Percentiles rank a stretch among this genome's conserved stretches.
Conservation (phyloP, 306 rosid species). For the Casuarina cunninghamiana region DNA sequence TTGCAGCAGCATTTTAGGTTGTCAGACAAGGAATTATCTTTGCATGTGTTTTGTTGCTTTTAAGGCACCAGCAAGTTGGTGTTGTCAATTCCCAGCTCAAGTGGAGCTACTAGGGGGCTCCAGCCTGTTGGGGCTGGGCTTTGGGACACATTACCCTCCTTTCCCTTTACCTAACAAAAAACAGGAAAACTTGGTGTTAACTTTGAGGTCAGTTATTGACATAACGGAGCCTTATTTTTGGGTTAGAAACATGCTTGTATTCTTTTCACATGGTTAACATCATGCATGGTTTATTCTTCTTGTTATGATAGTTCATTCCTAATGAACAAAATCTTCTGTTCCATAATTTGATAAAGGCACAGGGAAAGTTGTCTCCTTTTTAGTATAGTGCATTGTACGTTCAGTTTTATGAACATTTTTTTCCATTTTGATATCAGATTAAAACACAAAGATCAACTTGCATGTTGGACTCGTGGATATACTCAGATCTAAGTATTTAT, state of each 20-base stretch:
- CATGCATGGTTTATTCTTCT: not conserved
- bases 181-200: not conserved
- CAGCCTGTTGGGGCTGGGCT: no score
- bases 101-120: no score
- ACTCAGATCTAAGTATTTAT: not conserved
- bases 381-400: not conserved
- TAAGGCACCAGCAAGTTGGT: not conserved
- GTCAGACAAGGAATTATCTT: not conserved
- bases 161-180: no score
- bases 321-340: not conserved
- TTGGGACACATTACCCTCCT: no score
- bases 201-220: not conserved
- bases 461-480: not conserved
- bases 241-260: not conserved
- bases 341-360: not conserved
- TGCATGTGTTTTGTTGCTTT: not conserved
- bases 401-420: not conserved
- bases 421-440: not conserved
- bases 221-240: not conserved
- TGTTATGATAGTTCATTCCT: not conserved
- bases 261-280: not conserved
- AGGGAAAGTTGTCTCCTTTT: not conserved
- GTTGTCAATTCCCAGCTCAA: no score
- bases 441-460: not conserved
- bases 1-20: not conserved